Conservation (phyloP, 1,139 yeast species). For the Nakaseomyces delphensis region DNA sequence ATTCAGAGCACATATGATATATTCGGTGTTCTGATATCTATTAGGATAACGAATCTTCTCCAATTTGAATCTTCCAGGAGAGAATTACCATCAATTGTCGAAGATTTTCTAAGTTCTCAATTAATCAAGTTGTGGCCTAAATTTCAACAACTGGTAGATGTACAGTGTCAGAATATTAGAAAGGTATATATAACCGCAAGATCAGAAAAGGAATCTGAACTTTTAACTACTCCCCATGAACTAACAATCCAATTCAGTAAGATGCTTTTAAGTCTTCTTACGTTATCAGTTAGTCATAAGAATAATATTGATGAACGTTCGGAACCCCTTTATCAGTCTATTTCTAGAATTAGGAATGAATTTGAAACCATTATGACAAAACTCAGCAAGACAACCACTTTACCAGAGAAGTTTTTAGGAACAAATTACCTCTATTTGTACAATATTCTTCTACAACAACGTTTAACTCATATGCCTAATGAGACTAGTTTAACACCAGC, state of each 20-base stretch:
- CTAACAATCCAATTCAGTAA: slow-evolving; percentile 77
- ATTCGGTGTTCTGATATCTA: slow-evolving; percentile 70
- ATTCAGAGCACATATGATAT: slow-evolving; percentile 54
- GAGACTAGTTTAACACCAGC: background rate
- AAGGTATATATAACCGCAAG: slow-evolving; percentile 31
- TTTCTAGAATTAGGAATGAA: slow-evolving; percentile 63
- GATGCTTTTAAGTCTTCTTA: slow-evolving; percentile 62
- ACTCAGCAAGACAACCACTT: slow-evolving; percentile 44
- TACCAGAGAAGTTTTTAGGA: slow-evolving; percentile 63
- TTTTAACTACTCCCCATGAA: slow-evolving; percentile 45
- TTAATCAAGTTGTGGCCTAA: slow-evolving; percentile 74
- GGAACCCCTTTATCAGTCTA: slow-evolving; percentile 69
- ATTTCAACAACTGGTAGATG: slow-evolving; percentile 67
- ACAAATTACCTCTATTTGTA: slow-evolving; percentile 49
- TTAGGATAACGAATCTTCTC: slow-evolving; percentile 58
- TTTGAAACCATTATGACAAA: slow-evolving; percentile 73
- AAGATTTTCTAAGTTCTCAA: slow-evolving; percentile 62
- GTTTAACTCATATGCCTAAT: slow-evolving; percentile 3
- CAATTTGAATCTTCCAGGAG: slow-evolving; percentile 57
- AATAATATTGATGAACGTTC: slow-evolving; percentile 32
- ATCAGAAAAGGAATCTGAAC: slow-evolving; percentile 24
- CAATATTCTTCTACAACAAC: slow-evolving; percentile 25
- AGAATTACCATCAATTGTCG: slow-evolving; percentile 55
- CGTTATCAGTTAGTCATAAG: slow-evolving; percentile 38
- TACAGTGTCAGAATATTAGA: slow-evolving; percentile 62